Base-by-base conservation (phyloP, 345 rosid genomes). In the Eucalyptus pumila region DNA sequence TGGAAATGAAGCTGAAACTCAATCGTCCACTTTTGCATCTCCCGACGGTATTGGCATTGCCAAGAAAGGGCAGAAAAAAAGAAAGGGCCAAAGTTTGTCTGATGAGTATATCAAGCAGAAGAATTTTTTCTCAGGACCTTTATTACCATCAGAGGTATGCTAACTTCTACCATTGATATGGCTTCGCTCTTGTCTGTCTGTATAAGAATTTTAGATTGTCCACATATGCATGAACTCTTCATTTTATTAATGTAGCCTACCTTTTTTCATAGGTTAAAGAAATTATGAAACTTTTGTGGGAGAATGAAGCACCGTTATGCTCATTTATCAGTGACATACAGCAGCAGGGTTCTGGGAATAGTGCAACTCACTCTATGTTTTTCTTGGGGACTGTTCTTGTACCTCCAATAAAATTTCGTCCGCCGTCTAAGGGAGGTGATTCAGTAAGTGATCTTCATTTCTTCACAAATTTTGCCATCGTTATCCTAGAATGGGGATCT, bases 351-450 rank as follows among this genome's bases (percentile, higher is more conserved):
- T 93, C 89, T 89, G 92, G 93, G 54, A 91, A 89, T 56, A 93
- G 92, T 88, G 87, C 89, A 32, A 97, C 95, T 52, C 91, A 92
- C 60, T 92, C 92, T 51, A 96, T 97, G 96, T 98, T 96, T 91
- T 97, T 98, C 91, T 89, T 98, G 89, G 97, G 95, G 89, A 93
- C 94, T 87, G 87, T 98, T 92, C 94, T 97, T 85, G 99, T 97
- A 67, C 96, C 98, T 90, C 99, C 99, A 62, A 95, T 91, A 90
- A 98, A 95, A 92, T 98, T 98, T 88, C 95, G 99, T 69, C 96
- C 98, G 11, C 97, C 98, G 12, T 91, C 99, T 48, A 95, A 94
- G 92, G 98, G 98, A 51, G 97, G 97, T 60, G 98, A 95, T 92
- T 92, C 96, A 80, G 99, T 98, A 94, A 95, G 99, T 95, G 58